phyloP scores from a whole-genome alignment of 768 basidiomycete species.

The Naematelia encephala region DNA sequence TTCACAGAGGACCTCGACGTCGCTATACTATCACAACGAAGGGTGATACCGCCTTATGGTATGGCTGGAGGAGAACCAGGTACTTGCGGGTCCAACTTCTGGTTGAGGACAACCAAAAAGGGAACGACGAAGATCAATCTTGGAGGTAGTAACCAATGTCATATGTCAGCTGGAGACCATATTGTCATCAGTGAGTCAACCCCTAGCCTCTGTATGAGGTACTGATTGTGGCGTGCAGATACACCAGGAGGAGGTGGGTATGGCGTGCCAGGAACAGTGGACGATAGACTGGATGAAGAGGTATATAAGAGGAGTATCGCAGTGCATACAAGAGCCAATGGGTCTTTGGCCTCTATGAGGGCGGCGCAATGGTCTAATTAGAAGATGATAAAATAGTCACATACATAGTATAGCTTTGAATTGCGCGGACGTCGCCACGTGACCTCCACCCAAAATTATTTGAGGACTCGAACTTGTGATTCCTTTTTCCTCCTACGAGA shows the following conservation, averaged over 20 bases:
- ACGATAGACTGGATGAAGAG: constrained; percentile 22
- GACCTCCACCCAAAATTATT: too few relatives aligned
- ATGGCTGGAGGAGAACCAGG: constrained; percentile 54
- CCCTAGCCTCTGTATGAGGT: not conserved
- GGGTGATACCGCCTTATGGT: constrained; percentile 38
- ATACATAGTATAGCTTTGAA: not conserved
- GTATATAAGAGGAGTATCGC: constrained; percentile 20
- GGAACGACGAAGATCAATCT: constrained; percentile 12
- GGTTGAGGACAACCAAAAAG: constrained; percentile 12
- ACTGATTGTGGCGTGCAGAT: constrained; percentile 11
- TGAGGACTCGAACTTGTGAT: too few relatives aligned
- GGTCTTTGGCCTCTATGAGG: constrained; percentile 17
- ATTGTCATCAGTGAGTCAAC: constrained; percentile 21
- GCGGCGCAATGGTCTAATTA: constrained; percentile 7
- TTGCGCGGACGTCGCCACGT: too few relatives aligned
- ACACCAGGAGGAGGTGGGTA: constrained; percentile 41
- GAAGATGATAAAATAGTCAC: not conserved
- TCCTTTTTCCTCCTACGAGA: too few relatives aligned
- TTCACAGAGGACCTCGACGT: constrained; percentile 34
- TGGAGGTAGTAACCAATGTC: constrained; percentile 17
- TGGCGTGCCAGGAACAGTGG: constrained; percentile 26
- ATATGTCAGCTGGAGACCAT: constrained; percentile 17
- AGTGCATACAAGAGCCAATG: constrained; percentile 14
- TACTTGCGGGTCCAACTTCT: constrained; percentile 17
- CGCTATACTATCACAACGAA: constrained; percentile 28